These are phyloP conservation scores for Sugiyamaella smithiae DNA, from an alignment of 805 yeast genomes.

Conservation along the genomic window DNA sequence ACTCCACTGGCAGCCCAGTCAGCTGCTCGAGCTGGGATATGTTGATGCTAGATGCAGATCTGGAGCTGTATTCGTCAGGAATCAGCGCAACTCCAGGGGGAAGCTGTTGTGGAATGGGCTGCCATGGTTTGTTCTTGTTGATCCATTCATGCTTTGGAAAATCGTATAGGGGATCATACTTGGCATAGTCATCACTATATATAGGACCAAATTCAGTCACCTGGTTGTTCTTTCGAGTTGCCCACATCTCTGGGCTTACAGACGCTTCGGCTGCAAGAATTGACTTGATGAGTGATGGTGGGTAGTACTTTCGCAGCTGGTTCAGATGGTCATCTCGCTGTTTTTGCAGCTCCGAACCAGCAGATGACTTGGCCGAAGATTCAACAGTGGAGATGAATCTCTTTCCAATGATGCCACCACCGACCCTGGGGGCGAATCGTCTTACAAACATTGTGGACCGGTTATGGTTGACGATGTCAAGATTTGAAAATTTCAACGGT, in stretches of 20 bases:
- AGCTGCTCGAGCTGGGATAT: constrained; percentile 32
- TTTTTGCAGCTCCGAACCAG: constrained; percentile 5
- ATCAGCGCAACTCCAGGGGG: constrained; percentile 46
- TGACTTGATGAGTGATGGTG: constrained; percentile 76
- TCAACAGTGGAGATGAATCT: not conserved
- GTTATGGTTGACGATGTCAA: not conserved
- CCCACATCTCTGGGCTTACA: constrained; percentile 63
- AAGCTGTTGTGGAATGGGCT: constrained; percentile 52
- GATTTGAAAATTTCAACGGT: not conserved
- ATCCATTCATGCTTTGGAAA: constrained; percentile 47
- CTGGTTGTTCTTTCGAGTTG: constrained; percentile 41
- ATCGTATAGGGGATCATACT: constrained; percentile 76
- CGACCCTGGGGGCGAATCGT: constrained; percentile 2
- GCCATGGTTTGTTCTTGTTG: constrained; percentile 52
- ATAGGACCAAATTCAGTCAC: constrained; percentile 62
- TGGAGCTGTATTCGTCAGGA: constrained; percentile 31
- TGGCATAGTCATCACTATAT: constrained; percentile 66
- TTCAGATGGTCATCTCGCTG: constrained; percentile 46
- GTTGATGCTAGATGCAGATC: constrained; percentile 32
- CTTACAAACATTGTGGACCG: not conserved
- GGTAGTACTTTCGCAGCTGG: constrained; percentile 68
- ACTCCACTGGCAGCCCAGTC: constrained; percentile 46
- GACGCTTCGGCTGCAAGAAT: constrained; percentile 77
- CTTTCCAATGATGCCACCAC: not conserved
- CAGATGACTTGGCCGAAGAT: not conserved